Conservation (phyloP, 2,329 filamentous ascomycete species). For the Fusarium solani-melongenae region DNA sequence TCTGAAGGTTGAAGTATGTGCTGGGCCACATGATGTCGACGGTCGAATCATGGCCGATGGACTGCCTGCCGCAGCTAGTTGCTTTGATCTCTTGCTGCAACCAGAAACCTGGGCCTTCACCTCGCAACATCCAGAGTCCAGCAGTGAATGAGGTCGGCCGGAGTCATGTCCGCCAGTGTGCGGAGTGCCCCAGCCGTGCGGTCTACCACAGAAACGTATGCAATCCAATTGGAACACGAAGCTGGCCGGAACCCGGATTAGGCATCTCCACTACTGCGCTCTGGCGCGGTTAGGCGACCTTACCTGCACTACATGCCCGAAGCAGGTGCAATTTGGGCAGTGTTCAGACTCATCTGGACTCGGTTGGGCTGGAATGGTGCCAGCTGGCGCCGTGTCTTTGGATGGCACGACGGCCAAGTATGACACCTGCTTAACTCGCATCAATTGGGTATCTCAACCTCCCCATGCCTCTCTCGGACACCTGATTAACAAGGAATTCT, state of each 20-base stretch:
- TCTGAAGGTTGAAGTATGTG: neutral
- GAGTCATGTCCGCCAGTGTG: conserved; percentile 14
- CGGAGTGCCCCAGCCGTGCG: conserved; percentile 10
- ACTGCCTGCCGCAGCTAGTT: neutral
- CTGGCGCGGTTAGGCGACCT: conserved; percentile 32
- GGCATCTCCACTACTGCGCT: conserved; percentile 37
- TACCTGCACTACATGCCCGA: conserved; percentile 37
- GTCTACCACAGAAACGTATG: conserved; percentile 28
- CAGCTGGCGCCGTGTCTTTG: conserved; percentile 61
- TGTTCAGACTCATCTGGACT: conserved; percentile 31
- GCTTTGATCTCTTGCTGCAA: conserved; percentile 3
- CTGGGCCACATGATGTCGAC: neutral
- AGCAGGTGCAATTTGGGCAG: conserved; percentile 35
- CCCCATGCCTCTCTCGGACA: conserved; percentile 36
- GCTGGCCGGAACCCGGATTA: conserved; percentile 34
- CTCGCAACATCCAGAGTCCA: neutral
- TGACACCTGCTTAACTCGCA: conserved; percentile 33
- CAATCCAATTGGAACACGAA: conserved; percentile 41
- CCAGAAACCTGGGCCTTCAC: conserved; percentile 1
- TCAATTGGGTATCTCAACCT: conserved; percentile 43
- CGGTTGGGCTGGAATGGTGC: conserved; percentile 48
- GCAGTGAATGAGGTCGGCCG: conserved; percentile 22
- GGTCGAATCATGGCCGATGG: neutral
- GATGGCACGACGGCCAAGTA: conserved; percentile 46
- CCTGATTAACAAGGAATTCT: conserved; percentile 25